Evolutionary conservation across 306 rosid genomes (phyloP).

Genomic region (Glycine tomentella): DNA sequence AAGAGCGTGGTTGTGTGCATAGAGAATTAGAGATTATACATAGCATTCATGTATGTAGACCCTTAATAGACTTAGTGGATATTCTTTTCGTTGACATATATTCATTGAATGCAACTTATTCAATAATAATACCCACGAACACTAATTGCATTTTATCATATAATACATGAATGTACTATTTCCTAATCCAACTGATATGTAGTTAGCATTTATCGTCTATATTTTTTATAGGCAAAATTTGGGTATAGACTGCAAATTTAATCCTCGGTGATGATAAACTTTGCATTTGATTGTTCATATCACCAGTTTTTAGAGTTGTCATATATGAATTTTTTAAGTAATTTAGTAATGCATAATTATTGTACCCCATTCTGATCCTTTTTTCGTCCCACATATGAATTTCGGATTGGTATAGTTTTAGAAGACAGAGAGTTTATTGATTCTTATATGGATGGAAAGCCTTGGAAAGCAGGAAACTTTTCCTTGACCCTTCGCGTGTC

Average conservation of each 20-base stretch:
- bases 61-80: no score
- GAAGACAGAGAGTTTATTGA: no score
- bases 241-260: constrained; percentile 29
- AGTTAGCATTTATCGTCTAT: neutral
- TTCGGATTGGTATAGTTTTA: no score
- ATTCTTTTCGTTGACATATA: no score
- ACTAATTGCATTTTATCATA: neutral
- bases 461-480: no score
- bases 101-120: neutral
- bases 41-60: neutral
- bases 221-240: constrained; percentile 3
- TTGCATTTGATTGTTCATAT: constrained; percentile 18
- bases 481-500: no score
- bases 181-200: constrained; percentile 6
- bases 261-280: neutral
- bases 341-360: constrained; percentile 41
- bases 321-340: neutral
- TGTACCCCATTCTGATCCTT: constrained; percentile 22
- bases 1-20: neutral
- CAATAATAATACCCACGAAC: neutral
- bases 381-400: no score
- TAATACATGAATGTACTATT: neutral
- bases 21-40: neutral
- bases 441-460: no score
- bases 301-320: constrained; percentile 15